These are phyloP conservation scores for Leccinum fibrillosum DNA, from an alignment of 768 basidiomycete genomes.

Conservation along the genomic window DNA sequence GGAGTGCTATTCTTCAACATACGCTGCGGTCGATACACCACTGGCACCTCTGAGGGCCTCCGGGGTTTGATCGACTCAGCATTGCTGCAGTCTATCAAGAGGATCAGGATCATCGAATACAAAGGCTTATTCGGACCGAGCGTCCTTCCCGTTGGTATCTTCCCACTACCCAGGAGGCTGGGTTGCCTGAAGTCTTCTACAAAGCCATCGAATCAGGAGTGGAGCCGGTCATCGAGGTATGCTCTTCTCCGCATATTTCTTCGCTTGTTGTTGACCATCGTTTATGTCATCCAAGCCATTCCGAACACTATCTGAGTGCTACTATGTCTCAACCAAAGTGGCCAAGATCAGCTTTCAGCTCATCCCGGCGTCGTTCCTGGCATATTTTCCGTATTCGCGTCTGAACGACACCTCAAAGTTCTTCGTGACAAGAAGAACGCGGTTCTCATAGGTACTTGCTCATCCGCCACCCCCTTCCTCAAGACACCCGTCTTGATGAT, in stretches of 20 bases:
- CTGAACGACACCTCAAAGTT: conserved; percentile 76
- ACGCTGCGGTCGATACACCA: conserved; percentile 89
- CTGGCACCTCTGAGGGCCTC: conserved; percentile 86
- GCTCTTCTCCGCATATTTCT: conserved; percentile 2
- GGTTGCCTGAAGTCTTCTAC: conserved; percentile 88
- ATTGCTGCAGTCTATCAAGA: conserved; percentile 79
- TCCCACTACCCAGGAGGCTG: conserved; percentile 86
- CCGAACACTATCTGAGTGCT: conserved; percentile 90
- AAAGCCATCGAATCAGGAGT: conserved; percentile 78
- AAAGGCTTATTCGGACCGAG: conserved; percentile 82
- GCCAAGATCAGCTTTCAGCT: conserved; percentile 74
- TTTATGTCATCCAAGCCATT: conserved; percentile 84
- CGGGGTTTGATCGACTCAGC: conserved; percentile 92
- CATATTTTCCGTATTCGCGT: conserved; percentile 84
- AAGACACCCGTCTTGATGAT: conserved; percentile 76
- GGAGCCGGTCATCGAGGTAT: conserved; percentile 84
- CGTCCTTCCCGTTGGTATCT: conserved; percentile 82
- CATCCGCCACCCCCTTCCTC: conserved; percentile 87
- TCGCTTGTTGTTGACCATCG: background rate
- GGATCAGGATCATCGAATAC: conserved; percentile 85
- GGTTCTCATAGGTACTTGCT: conserved; percentile 82
- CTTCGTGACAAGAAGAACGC: conserved; percentile 93
- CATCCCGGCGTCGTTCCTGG: conserved; percentile 81
- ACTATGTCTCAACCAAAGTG: conserved; percentile 87
- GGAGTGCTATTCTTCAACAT: conserved; percentile 78